phyloP scores from a whole-genome alignment of 1,139 yeast species.

The Pichia sp. region DNA sequence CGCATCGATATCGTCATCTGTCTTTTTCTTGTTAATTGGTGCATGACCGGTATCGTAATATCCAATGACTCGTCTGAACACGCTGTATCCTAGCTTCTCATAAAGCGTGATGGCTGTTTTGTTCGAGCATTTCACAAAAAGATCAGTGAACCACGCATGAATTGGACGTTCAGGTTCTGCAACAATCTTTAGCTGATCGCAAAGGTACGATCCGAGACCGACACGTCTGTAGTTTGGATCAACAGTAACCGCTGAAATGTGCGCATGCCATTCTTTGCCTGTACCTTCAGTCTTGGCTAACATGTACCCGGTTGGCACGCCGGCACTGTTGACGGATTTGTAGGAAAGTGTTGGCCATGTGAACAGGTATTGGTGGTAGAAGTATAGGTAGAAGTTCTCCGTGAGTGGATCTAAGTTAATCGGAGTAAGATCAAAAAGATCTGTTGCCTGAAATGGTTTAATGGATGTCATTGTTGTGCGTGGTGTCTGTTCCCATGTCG shows the following conservation, averaged over 20 bases:
- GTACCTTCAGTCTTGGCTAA: slow-evolving; percentile 96
- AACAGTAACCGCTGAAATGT: slow-evolving; percentile 94
- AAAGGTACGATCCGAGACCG: slow-evolving; percentile 78
- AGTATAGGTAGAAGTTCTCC: slow-evolving; percentile 82
- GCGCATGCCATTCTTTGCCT: slow-evolving; percentile 89
- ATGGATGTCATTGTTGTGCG: slow-evolving; percentile 83
- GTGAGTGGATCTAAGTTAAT: slow-evolving; percentile 87
- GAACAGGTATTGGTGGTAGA: slow-evolving; percentile 79
- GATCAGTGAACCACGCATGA: slow-evolving; percentile 79
- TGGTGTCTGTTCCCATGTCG: too few relatives aligned
- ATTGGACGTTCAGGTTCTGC: slow-evolving; percentile 69
- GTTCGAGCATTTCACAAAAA: slow-evolving; percentile 88
- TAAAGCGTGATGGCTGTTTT: slow-evolving; percentile 76
- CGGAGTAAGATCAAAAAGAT: slow-evolving; percentile 67
- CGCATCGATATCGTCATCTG: slow-evolving; percentile 76
- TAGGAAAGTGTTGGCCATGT: slow-evolving; percentile 91
- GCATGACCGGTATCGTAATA: slow-evolving; percentile 61
- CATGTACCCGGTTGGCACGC: slow-evolving; percentile 69
- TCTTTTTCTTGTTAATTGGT: slow-evolving; percentile 36
- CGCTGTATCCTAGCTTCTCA: slow-evolving; percentile 81
- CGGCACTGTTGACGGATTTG: slow-evolving; percentile 52
- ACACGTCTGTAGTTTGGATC: slow-evolving; percentile 79
- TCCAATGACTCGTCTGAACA: slow-evolving; percentile 85
- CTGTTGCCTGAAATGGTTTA: slow-evolving; percentile 83
- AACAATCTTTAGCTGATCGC: slow-evolving; percentile 67